Evolutionary conservation across 805 yeast genomes (phyloP).

Genomic region (Wickerhamomyces canadensis): DNA sequence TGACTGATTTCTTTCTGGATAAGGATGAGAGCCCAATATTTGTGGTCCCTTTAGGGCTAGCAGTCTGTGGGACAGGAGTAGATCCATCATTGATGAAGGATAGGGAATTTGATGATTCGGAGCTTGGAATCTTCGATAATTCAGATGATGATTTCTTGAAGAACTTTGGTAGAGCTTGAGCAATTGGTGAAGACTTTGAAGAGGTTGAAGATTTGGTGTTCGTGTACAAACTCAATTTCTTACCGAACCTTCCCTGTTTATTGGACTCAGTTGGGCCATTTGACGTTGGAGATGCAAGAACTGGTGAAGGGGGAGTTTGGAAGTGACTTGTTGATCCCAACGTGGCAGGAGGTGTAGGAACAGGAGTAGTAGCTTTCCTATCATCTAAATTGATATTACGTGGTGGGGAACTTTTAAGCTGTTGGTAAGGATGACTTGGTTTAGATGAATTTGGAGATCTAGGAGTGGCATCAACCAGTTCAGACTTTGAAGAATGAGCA

Average conservation of each 20-base stretch:
- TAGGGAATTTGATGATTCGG: slow-evolving; percentile 20
- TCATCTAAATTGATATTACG: background rate
- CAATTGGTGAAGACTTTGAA: slow-evolving; percentile 19
- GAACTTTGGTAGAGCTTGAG: slow-evolving; percentile 19
- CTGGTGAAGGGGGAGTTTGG: slow-evolving; percentile 11
- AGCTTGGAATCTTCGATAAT: slow-evolving; percentile 10
- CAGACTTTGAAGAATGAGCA: no score
- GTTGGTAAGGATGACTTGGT: slow-evolving; percentile 14
- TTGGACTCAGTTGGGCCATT: background rate
- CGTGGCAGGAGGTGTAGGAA: background rate
- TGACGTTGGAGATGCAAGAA: background rate
- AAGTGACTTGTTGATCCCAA: slow-evolving; percentile 5
- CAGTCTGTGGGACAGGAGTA: slow-evolving; percentile 1
- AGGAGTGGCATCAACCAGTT: background rate
- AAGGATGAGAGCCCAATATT: background rate
- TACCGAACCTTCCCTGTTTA: background rate
- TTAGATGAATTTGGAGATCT: background rate
- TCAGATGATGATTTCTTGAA: slow-evolving; percentile 12
- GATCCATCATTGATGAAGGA: slow-evolving; percentile 24
- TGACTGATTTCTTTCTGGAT: background rate
- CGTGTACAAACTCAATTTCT: slow-evolving; percentile 1
- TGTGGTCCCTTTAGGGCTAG: no score
- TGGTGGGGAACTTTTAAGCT: slow-evolving; percentile 12
- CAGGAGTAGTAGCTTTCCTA: no score
- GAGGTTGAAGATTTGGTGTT: background rate